phyloP scores from a whole-genome alignment of 495 filamentous ascomycete species.

The Xylaria bambusicola region DNA sequence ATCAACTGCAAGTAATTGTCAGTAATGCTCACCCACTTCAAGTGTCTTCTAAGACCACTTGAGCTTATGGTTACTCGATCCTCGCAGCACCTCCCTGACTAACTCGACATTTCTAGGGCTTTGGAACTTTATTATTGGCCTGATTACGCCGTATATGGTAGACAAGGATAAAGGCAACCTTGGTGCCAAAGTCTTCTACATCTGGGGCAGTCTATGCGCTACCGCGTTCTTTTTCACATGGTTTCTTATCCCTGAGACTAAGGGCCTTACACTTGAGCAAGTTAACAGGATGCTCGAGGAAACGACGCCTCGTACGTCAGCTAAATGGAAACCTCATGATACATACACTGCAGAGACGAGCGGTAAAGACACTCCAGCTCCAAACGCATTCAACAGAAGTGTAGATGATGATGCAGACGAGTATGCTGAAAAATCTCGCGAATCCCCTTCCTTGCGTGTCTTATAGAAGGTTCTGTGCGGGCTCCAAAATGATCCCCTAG shows the following conservation, averaged over 20 bases:
- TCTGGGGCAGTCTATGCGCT: slow-evolving; percentile 73
- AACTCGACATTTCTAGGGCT: slow-evolving; percentile 27
- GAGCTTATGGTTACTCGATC: too few species aligned
- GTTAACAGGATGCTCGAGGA: slow-evolving; percentile 91
- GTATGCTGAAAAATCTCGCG: background rate
- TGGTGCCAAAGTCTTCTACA: slow-evolving; percentile 74
- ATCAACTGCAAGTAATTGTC: slow-evolving; percentile 84
- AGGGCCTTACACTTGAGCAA: slow-evolving; percentile 85
- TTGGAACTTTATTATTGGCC: slow-evolving; percentile 24
- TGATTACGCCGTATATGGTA: slow-evolving; percentile 82
- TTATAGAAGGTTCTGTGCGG: too few species aligned
- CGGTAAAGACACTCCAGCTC: slow-evolving; percentile 11
- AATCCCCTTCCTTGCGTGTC: too few species aligned
- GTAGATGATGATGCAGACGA: background rate
- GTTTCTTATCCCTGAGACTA: slow-evolving; percentile 83
- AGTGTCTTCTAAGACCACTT: background rate
- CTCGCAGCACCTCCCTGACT: background rate
- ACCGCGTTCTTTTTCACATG: slow-evolving; percentile 69
- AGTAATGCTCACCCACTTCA: slow-evolving; percentile 55
- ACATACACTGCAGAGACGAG: slow-evolving; percentile 68
- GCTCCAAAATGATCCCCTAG: too few species aligned
- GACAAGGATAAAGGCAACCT: slow-evolving; percentile 64
- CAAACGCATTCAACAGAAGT: background rate
- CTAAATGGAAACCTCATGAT: slow-evolving; percentile 68
- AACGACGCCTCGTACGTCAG: slow-evolving; percentile 67